A percentile compares a stretch with the other conserved stretches of the same genome.
Conservation (phyloP, 352 stramenopile genomes). For the Phytophthora gonapodyides region DNA sequence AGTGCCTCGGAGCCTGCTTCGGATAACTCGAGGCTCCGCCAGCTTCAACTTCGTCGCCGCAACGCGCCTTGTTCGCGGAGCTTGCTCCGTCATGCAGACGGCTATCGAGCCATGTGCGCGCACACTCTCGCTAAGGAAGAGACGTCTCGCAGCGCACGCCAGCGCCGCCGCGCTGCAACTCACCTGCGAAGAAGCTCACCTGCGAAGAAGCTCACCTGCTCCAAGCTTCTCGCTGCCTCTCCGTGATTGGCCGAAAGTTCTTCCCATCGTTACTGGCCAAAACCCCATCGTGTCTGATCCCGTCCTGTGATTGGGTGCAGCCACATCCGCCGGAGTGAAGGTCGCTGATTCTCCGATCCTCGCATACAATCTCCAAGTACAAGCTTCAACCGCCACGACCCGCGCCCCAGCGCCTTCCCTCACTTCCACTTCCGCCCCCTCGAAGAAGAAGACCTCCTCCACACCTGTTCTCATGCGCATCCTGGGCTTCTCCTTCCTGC, state of each 20-base stretch:
- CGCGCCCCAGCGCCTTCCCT: conserved; percentile 5
- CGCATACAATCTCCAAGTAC: conserved; percentile 24
- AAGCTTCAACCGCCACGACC: conserved; percentile 25
- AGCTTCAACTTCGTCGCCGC: too few species aligned
- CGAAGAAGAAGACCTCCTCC: conserved; percentile 22
- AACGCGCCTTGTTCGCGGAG: too few species aligned
- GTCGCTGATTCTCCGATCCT: conserved; percentile 30
- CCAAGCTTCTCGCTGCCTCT: not conserved
- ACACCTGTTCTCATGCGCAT: conserved; percentile 27
- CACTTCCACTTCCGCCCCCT: conserved; percentile 31
- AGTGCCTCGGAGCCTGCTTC: too few species aligned
- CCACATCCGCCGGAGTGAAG: conserved; percentile 15
- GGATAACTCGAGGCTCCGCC: too few species aligned
- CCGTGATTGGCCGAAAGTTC: conserved; percentile 18
- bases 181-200: not conserved
- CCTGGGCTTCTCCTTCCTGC: conserved; percentile 19
- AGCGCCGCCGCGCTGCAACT: too few species aligned
- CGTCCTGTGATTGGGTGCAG: conserved; percentile 23
- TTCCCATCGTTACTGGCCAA: conserved; percentile 7
- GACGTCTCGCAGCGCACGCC: too few species aligned
- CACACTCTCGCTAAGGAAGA: too few species aligned
- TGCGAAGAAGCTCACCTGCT: not conserved
- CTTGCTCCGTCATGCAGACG: too few species aligned
- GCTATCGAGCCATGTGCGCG: too few species aligned
- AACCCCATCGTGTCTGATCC: not conserved